Base-by-base conservation (phyloP, 1,284 basidiomycete species). In the Malassezia slooffiae region DNA sequence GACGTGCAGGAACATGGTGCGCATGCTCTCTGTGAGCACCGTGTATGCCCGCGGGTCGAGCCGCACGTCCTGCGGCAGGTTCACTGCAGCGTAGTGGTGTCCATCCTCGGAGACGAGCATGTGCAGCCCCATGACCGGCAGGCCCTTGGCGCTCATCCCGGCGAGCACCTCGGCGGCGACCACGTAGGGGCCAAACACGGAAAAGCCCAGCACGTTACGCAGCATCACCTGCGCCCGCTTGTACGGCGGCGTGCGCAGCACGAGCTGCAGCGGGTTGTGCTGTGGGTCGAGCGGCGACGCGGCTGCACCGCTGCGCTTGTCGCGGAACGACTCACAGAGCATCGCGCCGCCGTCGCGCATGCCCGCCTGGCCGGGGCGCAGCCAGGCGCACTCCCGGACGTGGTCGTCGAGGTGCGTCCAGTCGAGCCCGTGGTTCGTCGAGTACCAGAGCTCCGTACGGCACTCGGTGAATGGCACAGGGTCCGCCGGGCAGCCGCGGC, bases 151-250 rank as follows among this genome's bases (percentile, higher is more conserved):
- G 12, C 43, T 41, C 11, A 32, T 41, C 11, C 50, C 38, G 2
- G 24, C 17, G 63, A 77, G 40, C 36, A 93, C 84, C 76, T 91
- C 81, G 12, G 91, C 91, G 17, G 95, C 89, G 30, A 96, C 80
- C 61, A 96, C 75, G 69, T 83, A 97, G 73, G 96, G 85, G 3
- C 86, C 86, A 71, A 97, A 97, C 67, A 89, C 91, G 0, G 93
- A 83, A 73, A 90, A 95, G 3, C 91, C 91, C 53, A 90, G 85
- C 41, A 96, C 80, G 31, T 80, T 75, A 37, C 85, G 78, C 63
- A 97, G 96, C 21, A 96, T 70, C 60, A 34, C 41, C 52, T 75
- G 79, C 73, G 80, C 83, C 52, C 76, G 77, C 34, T 58, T 60
- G 70, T 81, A 96, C 72, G 80, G 93, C 43, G 82, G 76, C 11